Evolutionary conservation across 163 green algal genomes (phyloP), one percentile per base, ranked within the genome.

Genomic region (Chlorella variabilis): DNA sequence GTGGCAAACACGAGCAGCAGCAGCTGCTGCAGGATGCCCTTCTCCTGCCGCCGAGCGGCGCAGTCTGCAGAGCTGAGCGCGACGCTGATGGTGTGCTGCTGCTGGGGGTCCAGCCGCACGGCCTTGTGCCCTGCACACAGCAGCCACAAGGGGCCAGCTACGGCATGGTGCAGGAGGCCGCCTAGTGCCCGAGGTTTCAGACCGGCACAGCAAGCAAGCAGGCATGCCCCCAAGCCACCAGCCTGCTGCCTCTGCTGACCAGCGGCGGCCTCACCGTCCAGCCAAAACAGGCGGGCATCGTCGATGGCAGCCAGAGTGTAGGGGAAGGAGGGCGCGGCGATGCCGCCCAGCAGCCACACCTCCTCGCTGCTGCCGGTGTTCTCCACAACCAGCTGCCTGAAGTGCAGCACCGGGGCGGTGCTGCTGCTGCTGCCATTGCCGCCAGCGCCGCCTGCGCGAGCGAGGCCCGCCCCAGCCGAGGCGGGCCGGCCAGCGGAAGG

Each of bases 1-100:
- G 78, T 70, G 1, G 83, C 31, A 27, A 87, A 70, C 0, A 85
- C 71, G 36, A 91, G 80, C 0, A 91, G 66, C 11, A 91, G 80
- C 49, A 88, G 62, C 63, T 87, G 78, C 61, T 89, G 82, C 71
- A 91, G 49, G 18, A 91, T 48, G 21, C 87, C 87, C 0, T 18
- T 61, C 73, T 89, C 84, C 23, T 34, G 42, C 25, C 65, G 39
- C n/a, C 79, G 77, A 23, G 78, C 49, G 2, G 66, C 48, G 18
- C 87, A 85, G 75, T 84, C 77, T 9, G 59, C 33, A 15, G 69
- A 73, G 63, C 73, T 83, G 38, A 88, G 70, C n/a, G 66, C 45
- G 2, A 86, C 25, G n/a, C 70, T 76, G 41, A 84, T 41, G 13
- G 65, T 42, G 75, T 89, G 83, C 45, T 69, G 62, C 66, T 74